Conservation (phyloP, 2,329 filamentous ascomycete genomes). For the Chaetoscypha palmicola region DNA sequence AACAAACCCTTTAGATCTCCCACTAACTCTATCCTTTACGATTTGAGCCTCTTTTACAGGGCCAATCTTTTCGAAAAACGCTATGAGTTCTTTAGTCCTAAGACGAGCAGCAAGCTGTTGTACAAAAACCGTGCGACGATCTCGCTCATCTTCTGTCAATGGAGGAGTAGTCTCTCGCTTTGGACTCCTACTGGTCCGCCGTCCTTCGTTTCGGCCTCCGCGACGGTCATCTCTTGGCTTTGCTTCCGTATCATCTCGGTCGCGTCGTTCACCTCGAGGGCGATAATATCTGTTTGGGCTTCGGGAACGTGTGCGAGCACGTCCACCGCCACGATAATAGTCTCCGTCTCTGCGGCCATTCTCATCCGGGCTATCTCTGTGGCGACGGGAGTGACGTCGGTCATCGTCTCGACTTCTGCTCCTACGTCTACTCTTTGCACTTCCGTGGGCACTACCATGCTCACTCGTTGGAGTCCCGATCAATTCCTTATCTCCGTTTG, state of each 20-base stretch:
- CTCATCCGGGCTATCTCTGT: conserved; percentile 49
- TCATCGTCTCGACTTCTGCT: conserved; percentile 73
- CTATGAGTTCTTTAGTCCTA: conserved; percentile 83
- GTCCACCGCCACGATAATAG: conserved; percentile 60
- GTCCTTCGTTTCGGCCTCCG: conserved; percentile 33
- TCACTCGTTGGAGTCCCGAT: conserved; percentile 67
- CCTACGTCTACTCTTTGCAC: conserved; percentile 74
- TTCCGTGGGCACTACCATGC: conserved; percentile 58
- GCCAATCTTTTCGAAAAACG: conserved; percentile 93
- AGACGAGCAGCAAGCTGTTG: conserved; percentile 94
- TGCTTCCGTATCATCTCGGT: conserved; percentile 48
- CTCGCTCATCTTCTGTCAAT: conserved; percentile 89
- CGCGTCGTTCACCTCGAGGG: conserved; percentile 38
- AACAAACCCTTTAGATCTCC: conserved; percentile 89
- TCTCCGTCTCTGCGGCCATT: conserved; percentile 50
- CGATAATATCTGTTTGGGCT: conserved; percentile 58
- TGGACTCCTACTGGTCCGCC: conserved; percentile 35
- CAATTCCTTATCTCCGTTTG: conserved; percentile 44
- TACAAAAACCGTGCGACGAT: conserved; percentile 94
- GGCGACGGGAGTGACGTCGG: conserved; percentile 64
- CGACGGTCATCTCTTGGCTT: conserved; percentile 36
- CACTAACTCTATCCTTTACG: conserved; percentile 94
- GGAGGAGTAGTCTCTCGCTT: conserved; percentile 55
- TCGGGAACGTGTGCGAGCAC: conserved; percentile 62
- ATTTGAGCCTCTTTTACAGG: conserved; percentile 97